Percentiles rank a stretch among this genome's conserved stretches.
phyloP scores from a whole-genome alignment of 1,139 yeast genomes.

The Geotrichum aggregatum region DNA sequence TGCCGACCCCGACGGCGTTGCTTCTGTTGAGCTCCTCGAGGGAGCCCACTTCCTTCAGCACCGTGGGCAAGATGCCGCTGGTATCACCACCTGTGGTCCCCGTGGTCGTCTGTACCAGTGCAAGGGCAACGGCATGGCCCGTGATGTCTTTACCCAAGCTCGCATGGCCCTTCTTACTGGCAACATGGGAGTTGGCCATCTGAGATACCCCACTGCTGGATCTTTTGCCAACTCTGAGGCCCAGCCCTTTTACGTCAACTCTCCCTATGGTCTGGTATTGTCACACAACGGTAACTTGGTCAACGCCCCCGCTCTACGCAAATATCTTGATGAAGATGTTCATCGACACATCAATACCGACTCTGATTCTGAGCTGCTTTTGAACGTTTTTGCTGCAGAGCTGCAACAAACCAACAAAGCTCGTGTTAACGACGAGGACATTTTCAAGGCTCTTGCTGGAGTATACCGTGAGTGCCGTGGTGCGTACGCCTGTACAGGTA shows the following conservation, averaged over 20 bases:
- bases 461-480: conserved; percentile 81
- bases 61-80: conserved; percentile 99
- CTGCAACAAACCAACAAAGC: conserved; percentile 87
- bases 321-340: conserved; percentile 83
- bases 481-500: conserved; percentile 91
- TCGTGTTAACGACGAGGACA: conserved; percentile 86
- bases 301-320: conserved; percentile 71
- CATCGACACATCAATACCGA: conserved; percentile 98
- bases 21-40: conserved; percentile 86
- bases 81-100: conserved; percentile 92
- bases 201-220: conserved; percentile 98
- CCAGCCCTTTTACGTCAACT: conserved; percentile 95
- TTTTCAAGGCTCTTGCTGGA: conserved; percentile 79
- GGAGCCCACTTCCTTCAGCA: conserved; percentile 93
- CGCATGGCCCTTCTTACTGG: conserved; percentile 81
- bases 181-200: conserved; percentile 91
- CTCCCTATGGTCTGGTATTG: conserved; percentile 88
- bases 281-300: conserved; percentile 95
- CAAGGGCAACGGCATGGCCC: conserved; percentile 98
- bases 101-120: conserved; percentile 94
- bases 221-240: conserved; percentile 95
- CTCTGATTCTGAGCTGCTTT: conserved; percentile 84
- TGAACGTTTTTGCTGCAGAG: conserved; percentile 88
- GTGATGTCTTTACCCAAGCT: conserved; percentile 86
- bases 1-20: conserved; percentile 68